Conservation (phyloP, 805 yeast genomes). For the Wickerhamiella galacta region DNA sequence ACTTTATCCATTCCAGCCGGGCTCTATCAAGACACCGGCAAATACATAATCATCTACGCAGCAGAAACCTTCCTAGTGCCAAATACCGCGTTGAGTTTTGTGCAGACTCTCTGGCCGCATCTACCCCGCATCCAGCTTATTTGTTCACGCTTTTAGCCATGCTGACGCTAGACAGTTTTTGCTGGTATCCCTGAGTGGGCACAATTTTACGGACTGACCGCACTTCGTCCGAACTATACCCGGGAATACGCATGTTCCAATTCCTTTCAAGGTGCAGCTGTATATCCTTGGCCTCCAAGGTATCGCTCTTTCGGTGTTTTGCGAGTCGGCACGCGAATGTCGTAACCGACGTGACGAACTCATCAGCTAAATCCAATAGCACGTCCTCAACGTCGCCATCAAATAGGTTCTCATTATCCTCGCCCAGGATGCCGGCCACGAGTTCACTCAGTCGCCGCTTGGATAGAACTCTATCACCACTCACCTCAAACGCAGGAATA, state of each 20-base stretch:
- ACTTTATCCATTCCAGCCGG: no score
- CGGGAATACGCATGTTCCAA: slow-evolving; percentile 92
- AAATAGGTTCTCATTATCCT: slow-evolving; percentile 75
- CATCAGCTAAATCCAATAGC: slow-evolving; percentile 84
- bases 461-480: slow-evolving; percentile 51
- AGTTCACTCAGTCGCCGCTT: slow-evolving; percentile 81
- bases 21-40: no score
- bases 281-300: slow-evolving; percentile 73
- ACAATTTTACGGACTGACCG: slow-evolving; percentile 30
- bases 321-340: slow-evolving; percentile 90
- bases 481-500: slow-evolving; percentile 70
- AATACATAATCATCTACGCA: no score
- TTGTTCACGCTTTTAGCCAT: slow-evolving; percentile 14
- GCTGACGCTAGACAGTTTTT: slow-evolving; percentile 24
- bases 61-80: no score
- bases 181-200: slow-evolving; percentile 25
- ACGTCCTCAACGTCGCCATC: slow-evolving; percentile 93
- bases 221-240: slow-evolving; percentile 81
- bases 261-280: slow-evolving; percentile 82
- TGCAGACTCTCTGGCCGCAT: no score
- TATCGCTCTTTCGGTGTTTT: slow-evolving; percentile 79
- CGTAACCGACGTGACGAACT: slow-evolving; percentile 79
- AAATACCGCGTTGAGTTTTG: no score
- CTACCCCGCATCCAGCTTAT: no score
- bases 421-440: slow-evolving; percentile 49